Evolutionary conservation across 345 rosid genomes (phyloP), one percentile per base, ranked within the genome.

Genomic region (Eucalyptus erythrocorys): DNA sequence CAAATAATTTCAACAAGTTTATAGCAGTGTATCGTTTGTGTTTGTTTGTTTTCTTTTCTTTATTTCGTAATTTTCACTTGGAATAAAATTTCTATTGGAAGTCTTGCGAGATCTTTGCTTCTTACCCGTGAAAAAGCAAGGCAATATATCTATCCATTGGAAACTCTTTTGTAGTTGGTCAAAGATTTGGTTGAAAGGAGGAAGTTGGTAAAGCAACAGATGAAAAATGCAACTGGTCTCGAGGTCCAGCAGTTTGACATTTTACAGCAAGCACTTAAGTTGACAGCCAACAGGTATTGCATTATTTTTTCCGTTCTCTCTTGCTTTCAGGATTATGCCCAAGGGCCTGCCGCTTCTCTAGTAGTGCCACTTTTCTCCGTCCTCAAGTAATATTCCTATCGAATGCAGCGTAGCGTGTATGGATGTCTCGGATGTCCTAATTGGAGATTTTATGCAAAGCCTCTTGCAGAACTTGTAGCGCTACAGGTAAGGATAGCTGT

Each of bases 341-440:
- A 51, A 19, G 85, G 85, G 48, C 47, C 48, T 48, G 53, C 86
- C 26, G 34, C 32, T 84, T 84, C 50, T 43, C 34, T 45, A 45
- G 15, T 84, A 24, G 82, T 86, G 21, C 51, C 45, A 42, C 61
- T 64, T 48, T 43, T 92, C 85, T 50, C 13, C 86, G 21, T 48
- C 90, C 71, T 87, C 86, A 55, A 66, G 68, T 90, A 64, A 86
- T 85, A 85, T 71, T 84, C 57, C 90, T 87, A 45, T 26, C 9
- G 30, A 49, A 48, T 90, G 93, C 96, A n/a, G n/a, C n/a, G n/a
- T n/a, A 98, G 99, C 93, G 96, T 98, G 98, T 98, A 98, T 92
- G 99, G 99, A 93, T 98, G 98, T 94, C 98, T 98, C 91, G 99
- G 99, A 87, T 98, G 96, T 93, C 94, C 98, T 88, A 96, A 98